Evolutionary conservation across 202 grass and related monocot genomes (phyloP).

Genomic region (Setaria viridis): DNA sequence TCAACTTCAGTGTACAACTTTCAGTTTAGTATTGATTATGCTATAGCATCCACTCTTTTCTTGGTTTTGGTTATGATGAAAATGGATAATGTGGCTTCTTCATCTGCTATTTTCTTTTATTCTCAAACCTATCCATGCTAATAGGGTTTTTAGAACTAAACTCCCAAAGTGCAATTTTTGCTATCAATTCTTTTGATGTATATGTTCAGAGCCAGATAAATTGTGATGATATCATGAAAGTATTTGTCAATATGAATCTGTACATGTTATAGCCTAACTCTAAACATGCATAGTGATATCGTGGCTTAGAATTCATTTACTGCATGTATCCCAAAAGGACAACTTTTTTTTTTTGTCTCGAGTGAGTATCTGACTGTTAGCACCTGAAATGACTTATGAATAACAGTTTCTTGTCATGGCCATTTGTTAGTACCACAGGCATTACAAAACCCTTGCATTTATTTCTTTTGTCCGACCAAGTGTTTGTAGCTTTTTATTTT

Average conservation of each 20-base stretch:
- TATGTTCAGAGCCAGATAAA: neutral
- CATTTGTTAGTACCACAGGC: slow-evolving; percentile 26
- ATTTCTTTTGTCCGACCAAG: slow-evolving; percentile 28
- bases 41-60: neutral
- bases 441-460: slow-evolving; percentile 11
- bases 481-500: slow-evolving; percentile 17
- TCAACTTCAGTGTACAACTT: slow-evolving; percentile 24
- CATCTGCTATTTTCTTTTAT: slow-evolving; percentile 19
- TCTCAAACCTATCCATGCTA: slow-evolving; percentile 30
- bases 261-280: slow-evolving; percentile 12
- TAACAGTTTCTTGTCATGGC: slow-evolving; percentile 21
- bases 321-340: neutral
- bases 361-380: neutral
- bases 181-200: slow-evolving; percentile 5
- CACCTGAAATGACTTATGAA: slow-evolving; percentile 24
- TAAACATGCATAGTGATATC: slow-evolving; percentile 1
- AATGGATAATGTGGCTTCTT: slow-evolving; percentile 26
- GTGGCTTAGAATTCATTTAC: neutral
- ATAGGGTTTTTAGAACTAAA: neutral
- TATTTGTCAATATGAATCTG: neutral
- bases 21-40: slow-evolving; percentile 28
- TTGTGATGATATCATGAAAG: neutral
- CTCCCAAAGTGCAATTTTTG: neutral
- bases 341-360: neutral
- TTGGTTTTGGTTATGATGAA: slow-evolving; percentile 16